phyloP scores from a whole-genome alignment of 2,329 filamentous ascomycete species.

The Didymella segeticola region DNA sequence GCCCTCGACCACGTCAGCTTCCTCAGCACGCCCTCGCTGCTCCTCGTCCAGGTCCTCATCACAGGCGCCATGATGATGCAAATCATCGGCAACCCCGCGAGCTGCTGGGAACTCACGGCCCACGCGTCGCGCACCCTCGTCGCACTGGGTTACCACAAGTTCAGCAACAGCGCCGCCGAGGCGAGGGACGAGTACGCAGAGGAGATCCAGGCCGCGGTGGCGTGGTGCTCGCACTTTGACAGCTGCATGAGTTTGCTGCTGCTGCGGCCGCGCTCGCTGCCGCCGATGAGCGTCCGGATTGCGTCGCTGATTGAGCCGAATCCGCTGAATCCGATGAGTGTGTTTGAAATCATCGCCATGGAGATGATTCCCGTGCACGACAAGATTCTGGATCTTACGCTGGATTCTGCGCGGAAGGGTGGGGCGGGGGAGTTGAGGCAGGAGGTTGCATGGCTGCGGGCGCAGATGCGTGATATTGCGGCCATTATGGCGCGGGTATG shows the following conservation, averaged over 20 bases:
- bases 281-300: slow-evolving; percentile 33
- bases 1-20: slow-evolving; percentile 40
- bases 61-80: slow-evolving; percentile 44
- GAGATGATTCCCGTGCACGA: slow-evolving; percentile 40
- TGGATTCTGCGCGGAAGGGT: slow-evolving; percentile 23
- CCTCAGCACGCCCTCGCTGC: slow-evolving; percentile 34
- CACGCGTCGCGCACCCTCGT: slow-evolving; percentile 42
- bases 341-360: slow-evolving; percentile 33
- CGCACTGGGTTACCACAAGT: slow-evolving; percentile 41
- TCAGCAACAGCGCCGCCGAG: slow-evolving; percentile 18
- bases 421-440: slow-evolving; percentile 22
- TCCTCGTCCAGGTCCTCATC: slow-evolving; percentile 40
- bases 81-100: slow-evolving; percentile 42
- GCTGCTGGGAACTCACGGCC: slow-evolving; percentile 41
- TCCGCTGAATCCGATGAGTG: slow-evolving; percentile 32
- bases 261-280: slow-evolving; percentile 39
- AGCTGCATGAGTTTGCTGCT: slow-evolving; percentile 40
- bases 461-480: slow-evolving; percentile 33
- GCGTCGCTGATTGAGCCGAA: slow-evolving; percentile 34
- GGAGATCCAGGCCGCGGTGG: slow-evolving; percentile 37
- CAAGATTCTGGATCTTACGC: slow-evolving; percentile 35
- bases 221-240: slow-evolving; percentile 44
- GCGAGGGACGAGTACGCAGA: slow-evolving; percentile 30
- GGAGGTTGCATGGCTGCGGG: slow-evolving; percentile 30
- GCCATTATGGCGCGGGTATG: slow-evolving; percentile 32